Evolutionary conservation across 768 basidiomycete species (phyloP), one percentile per base, ranked within the genome.

Genomic region (Kwoniella heveanensis): DNA sequence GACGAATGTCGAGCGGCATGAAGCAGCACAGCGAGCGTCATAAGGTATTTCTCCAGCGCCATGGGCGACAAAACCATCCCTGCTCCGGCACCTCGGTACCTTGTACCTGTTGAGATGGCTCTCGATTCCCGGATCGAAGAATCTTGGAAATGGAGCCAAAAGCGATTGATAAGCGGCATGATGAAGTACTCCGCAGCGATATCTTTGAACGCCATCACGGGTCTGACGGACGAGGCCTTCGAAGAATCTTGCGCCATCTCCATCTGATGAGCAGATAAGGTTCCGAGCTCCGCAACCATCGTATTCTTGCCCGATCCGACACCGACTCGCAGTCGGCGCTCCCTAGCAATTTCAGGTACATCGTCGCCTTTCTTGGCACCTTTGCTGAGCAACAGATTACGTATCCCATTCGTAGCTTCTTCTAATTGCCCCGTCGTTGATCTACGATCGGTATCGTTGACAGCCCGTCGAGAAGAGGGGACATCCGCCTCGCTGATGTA

Each of bases 131-230:
- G 84, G 1, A 85, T 83, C 69, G 90, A 87, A 72, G 90, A 88
- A 70, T 95, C 92, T 7, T 90, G 86, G 49, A 96, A 85, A 81
- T 94, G 91, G n/a, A 84, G 75, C 93, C 93, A 99, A 80, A 98
- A 96, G n/a, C 88, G 86, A 70, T 93, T 89, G 80, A 97, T 85
- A 56, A 98, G 82, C 0, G 96, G 96, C 63, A 88, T 86, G 54
- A 96, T 85, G 81, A 97, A 98, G 80, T 82, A 88, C 74, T 93
- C 91, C 0, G 90, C 90, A 0, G 92, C 92, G 26, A 98, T 81
- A 56, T 86, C 84, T 21, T 77, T 76, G 76, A 76, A 83, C 0
- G 85, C 66, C 13, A 79, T 64, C 13, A 76, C 64, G 0, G 77
- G 73, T n/a, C 46, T 53, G 36, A 37, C 17, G 54, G 4, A 13